A percentile compares a stretch with the other conserved stretches of the same genome.
Conservation (phyloP, 305 asterid genomes). For the Nicotiana rustica region DNA sequence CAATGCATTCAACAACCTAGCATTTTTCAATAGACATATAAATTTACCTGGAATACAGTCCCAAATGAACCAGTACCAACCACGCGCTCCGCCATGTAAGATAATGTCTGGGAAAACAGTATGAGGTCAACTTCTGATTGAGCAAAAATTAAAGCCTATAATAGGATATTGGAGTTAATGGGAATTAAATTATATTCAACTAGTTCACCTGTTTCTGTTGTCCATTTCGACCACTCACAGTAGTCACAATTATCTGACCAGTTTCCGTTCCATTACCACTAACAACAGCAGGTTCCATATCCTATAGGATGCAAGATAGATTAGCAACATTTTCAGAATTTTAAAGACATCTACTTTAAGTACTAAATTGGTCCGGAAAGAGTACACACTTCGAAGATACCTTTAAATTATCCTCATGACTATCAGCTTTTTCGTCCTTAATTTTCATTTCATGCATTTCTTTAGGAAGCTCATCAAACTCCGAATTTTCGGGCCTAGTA, state of each 20-base stretch:
- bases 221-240: slow-evolving; percentile 77
- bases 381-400: slow-evolving; percentile 41
- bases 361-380: not conserved
- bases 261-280: slow-evolving; percentile 86
- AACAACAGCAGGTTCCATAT: slow-evolving; percentile 81
- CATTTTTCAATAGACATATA: not conserved
- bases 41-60: slow-evolving; percentile 87
- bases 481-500: slow-evolving; percentile 50
- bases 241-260: slow-evolving; percentile 88
- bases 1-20: not conserved
- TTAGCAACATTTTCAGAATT: not conserved
- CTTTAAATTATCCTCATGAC: slow-evolving; percentile 59
- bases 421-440: slow-evolving; percentile 61
- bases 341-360: not conserved
- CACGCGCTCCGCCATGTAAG: slow-evolving; percentile 94
- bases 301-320: slow-evolving; percentile 48
- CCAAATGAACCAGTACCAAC: slow-evolving; percentile 99
- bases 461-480: slow-evolving; percentile 70
- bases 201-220: slow-evolving; percentile 75
- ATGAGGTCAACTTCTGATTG: slow-evolving; percentile 17
- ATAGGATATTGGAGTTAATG: not conserved
- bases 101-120: slow-evolving; percentile 66
- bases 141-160: not conserved
- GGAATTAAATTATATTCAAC: slow-evolving; percentile 16
- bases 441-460: slow-evolving; percentile 89